phyloP scores from a whole-genome alignment of 139 green algal genomes.

The Ettlia oleoabundans region DNA sequence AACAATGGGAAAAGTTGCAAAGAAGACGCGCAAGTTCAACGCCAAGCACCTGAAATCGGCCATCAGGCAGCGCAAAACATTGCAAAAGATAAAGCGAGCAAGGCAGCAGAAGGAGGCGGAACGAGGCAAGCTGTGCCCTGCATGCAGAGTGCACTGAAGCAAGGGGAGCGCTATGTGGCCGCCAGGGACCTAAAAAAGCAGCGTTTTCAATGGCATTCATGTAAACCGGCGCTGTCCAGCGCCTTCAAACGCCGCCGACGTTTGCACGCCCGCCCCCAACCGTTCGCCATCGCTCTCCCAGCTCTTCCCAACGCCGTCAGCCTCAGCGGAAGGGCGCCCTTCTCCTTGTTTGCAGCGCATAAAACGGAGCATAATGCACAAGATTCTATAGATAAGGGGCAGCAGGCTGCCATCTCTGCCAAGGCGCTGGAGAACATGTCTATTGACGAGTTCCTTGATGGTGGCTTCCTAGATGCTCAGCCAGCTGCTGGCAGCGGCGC shows the following conservation, averaged over 20 bases:
- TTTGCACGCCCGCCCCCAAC: too few species aligned
- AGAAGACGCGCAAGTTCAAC: slow-evolving; percentile 22
- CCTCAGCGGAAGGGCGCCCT: too few species aligned
- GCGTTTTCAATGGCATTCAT: too few species aligned
- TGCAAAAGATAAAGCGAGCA: background rate
- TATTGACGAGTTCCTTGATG: slow-evolving; percentile 46
- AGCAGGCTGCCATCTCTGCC: too few species aligned
- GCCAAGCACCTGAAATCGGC: background rate
- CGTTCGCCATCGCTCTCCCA: too few species aligned
- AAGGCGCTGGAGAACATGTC: slow-evolving; percentile 40
- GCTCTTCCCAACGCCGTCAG: too few species aligned
- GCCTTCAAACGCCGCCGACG: too few species aligned
- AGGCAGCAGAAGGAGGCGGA: background rate
- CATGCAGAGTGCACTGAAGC: background rate
- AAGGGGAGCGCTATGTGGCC: background rate
- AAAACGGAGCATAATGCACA: background rate
- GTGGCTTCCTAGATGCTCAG: slow-evolving; percentile 27
- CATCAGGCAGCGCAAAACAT: background rate
- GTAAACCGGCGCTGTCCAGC: too few species aligned
- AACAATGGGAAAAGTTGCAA: background rate
- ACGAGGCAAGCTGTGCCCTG: background rate
- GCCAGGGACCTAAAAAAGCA: too few species aligned
- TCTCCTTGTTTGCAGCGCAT: slow-evolving; percentile 9
- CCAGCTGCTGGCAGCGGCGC: background rate
- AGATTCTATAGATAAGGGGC: background rate